A percentile compares a stretch with the other conserved stretches of the same genome.
phyloP scores from a whole-genome alignment of 352 stramenopile species.

The Phytopythium kandeliae region DNA sequence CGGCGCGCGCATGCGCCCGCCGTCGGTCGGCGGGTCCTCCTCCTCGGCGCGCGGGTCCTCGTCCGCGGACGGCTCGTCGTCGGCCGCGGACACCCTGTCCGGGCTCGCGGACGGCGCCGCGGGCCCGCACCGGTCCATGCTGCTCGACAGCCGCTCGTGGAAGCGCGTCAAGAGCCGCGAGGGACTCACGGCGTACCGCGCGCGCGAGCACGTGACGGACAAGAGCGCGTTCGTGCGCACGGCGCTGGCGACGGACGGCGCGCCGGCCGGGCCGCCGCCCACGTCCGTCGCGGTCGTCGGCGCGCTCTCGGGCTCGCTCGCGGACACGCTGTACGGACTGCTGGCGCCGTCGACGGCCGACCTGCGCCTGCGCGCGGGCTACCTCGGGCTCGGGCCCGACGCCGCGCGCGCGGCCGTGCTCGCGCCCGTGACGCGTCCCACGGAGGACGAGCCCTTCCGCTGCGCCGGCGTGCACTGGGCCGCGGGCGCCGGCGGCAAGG shows the following conservation, averaged over 20 bases:
- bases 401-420: conserved; percentile 24
- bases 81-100: too few species aligned
- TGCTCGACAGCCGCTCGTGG: conserved; percentile 6
- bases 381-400: conserved; percentile 23
- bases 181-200: conserved; percentile 11
- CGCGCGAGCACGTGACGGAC: conserved; percentile 1
- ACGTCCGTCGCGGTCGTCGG: conserved; percentile 19
- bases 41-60: too few species aligned
- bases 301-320: conserved; percentile 19
- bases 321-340: conserved; percentile 33
- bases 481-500: conserved; percentile 10
- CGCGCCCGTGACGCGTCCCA: conserved; percentile 14
- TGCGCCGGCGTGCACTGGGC: conserved; percentile 28
- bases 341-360: conserved; percentile 17
- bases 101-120: too few species aligned
- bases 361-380: conserved; percentile 22
- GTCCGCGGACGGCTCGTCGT: too few species aligned
- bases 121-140: background rate
- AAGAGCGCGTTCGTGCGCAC: conserved; percentile 1
- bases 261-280: too few species aligned
- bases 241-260: conserved; percentile 1
- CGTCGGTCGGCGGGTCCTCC: too few species aligned
- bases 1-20: too few species aligned
- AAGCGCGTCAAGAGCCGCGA: conserved; percentile 13
- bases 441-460: conserved; percentile 16